Evolutionary conservation across 164 flowering plant genomes (phyloP).

Genomic region (Vitis amurensis): DNA sequence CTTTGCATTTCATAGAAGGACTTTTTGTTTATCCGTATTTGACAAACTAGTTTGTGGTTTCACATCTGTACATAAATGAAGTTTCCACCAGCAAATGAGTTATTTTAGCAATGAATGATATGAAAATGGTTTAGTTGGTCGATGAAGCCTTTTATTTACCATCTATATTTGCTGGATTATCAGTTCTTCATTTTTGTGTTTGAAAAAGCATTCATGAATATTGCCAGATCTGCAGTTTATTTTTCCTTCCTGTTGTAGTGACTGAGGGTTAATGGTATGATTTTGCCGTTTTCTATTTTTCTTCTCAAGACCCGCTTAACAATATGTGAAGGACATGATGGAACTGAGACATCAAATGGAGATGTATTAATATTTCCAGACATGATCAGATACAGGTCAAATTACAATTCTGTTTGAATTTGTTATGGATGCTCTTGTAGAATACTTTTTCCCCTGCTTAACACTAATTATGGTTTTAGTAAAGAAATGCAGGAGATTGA

Average conservation of each 20-base stretch:
- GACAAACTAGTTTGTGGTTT: not conserved
- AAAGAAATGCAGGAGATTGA: slow-evolving; percentile 73
- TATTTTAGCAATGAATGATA: not conserved
- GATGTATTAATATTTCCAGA: slow-evolving; percentile 97
- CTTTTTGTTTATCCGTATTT: not conserved
- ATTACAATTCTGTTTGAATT: not conserved
- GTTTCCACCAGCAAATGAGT: not conserved
- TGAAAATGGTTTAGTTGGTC: not conserved
- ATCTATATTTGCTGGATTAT: not conserved
- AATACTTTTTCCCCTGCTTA: not conserved
- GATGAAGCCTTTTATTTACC: not conserved
- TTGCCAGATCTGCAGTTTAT: not conserved
- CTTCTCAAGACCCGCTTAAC: slow-evolving; percentile 73
- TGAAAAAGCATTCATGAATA: not conserved
- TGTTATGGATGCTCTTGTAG: not conserved
- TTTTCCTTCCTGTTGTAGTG: not conserved
- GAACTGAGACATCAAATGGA: slow-evolving; percentile 92
- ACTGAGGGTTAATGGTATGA: not conserved
- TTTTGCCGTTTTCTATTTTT: not conserved
- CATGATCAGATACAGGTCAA: slow-evolving; percentile 94
- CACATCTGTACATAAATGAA: not conserved
- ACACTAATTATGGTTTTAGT: slow-evolving; percentile 11
- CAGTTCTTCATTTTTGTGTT: not conserved
- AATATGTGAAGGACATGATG: slow-evolving; percentile 97
- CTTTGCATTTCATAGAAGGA: not conserved